These are phyloP conservation scores for Sphaerostilbella broomeana DNA, from an alignment of 2,329 filamentous ascomycete species.

Conservation along the genomic window DNA sequence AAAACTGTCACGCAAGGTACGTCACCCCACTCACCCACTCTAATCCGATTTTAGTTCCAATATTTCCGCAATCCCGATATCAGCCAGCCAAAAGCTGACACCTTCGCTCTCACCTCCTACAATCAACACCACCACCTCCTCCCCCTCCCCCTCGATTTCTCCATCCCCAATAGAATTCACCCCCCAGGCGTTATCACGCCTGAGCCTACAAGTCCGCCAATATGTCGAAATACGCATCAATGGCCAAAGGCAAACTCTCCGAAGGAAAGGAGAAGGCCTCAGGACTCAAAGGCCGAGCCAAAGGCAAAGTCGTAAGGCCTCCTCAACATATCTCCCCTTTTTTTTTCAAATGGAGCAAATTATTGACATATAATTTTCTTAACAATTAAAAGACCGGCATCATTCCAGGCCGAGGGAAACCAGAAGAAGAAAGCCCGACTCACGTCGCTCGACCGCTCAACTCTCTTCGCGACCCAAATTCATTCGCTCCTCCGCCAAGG, in stretches of 20 bases:
- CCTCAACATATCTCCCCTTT: neutral
- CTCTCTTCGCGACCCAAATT: constrained; percentile 65
- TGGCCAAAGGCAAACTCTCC: constrained; percentile 24
- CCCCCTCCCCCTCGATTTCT: no score
- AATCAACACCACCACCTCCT: no score
- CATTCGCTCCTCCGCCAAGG: constrained; percentile 77
- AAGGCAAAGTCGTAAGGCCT: constrained; percentile 36
- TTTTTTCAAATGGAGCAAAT: neutral
- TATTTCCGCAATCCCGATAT: no score
- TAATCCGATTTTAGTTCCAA: no score
- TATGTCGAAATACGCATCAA: constrained; percentile 45
- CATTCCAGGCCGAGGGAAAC: constrained; percentile 32
- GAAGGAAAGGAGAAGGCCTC: constrained; percentile 14
- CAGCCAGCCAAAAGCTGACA: no score
- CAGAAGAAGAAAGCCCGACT: constrained; percentile 20
- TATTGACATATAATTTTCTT: neutral
- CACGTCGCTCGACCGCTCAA: constrained; percentile 55
- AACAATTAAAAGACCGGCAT: constrained; percentile 1
- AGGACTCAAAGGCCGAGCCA: constrained; percentile 24
- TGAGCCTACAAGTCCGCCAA: neutral
- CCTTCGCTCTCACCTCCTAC: no score
- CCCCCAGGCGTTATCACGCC: neutral
- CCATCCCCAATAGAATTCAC: no score
- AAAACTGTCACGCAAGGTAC: no score
- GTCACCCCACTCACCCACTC: no score